Evolutionary conservation across 2,329 filamentous ascomycete species (phyloP).

Genomic region (Aureobasidium sp.): DNA sequence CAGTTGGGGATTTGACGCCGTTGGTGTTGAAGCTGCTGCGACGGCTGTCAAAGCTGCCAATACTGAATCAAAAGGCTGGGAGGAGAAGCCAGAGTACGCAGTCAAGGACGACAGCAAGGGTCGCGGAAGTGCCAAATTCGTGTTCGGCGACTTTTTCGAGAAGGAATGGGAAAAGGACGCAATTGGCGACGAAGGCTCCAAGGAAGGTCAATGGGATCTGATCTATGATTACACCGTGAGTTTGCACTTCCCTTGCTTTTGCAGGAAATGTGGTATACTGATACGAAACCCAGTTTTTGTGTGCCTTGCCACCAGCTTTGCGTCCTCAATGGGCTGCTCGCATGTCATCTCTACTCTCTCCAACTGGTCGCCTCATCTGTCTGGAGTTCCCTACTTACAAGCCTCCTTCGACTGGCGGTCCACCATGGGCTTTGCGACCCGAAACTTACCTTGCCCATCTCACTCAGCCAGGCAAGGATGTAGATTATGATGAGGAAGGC

Average conservation of each 20-base stretch:
- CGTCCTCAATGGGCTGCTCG: constrained; percentile 53
- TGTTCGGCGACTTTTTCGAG: constrained; percentile 61
- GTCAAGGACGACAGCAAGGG: constrained; percentile 36
- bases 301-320: constrained; percentile 48
- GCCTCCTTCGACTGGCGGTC: constrained; percentile 56
- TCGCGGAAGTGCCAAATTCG: constrained; percentile 49
- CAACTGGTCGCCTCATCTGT: constrained; percentile 50
- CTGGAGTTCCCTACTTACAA: constrained; percentile 76
- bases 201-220: constrained; percentile 50
- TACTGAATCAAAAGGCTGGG: constrained; percentile 35
- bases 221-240: constrained; percentile 58
- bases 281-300: constrained; percentile 48
- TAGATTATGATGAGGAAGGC: constrained; percentile 54
- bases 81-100: constrained; percentile 37
- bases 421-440: constrained; percentile 64
- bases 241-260: background rate
- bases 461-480: constrained; percentile 58
- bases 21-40: constrained; percentile 62
- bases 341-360: constrained; percentile 48
- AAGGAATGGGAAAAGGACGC: constrained; percentile 48
- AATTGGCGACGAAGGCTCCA: constrained; percentile 26
- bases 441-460: constrained; percentile 68
- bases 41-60: constrained; percentile 43
- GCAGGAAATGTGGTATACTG: background rate
- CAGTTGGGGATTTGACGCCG: constrained; percentile 68